A percentile compares a stretch with the other conserved stretches of the same genome.
phyloP scores from a whole-genome alignment of 768 basidiomycete genomes.

The Heimioporus sp. region DNA sequence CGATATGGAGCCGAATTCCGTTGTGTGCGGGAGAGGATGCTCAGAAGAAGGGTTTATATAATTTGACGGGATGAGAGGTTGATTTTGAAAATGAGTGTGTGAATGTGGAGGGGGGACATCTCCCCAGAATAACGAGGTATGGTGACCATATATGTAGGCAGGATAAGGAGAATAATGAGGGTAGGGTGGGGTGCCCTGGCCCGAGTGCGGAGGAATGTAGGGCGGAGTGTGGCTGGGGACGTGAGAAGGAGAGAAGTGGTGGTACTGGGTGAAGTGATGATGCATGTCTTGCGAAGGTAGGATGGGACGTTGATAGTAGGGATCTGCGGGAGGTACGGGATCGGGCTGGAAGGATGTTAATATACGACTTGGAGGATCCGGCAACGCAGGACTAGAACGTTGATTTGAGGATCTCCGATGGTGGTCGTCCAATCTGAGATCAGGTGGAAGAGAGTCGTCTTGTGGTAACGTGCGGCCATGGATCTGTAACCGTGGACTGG shows the following conservation, averaged over 20 bases:
- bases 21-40: conserved; percentile 5
- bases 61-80: conserved; percentile 8
- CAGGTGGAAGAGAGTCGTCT: conserved; percentile 31
- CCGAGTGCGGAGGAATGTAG: conserved; percentile 22
- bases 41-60: conserved; percentile 14
- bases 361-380: conserved; percentile 14
- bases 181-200: conserved; percentile 35
- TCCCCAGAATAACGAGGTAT: conserved; percentile 40
- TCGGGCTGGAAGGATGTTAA: conserved; percentile 15
- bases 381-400: conserved; percentile 18
- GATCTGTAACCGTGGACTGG: conserved; percentile 44
- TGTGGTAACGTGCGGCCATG: conserved; percentile 42
- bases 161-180: conserved; percentile 35
- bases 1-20: conserved; percentile 16
- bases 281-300: conserved; percentile 16
- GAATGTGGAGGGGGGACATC: conserved; percentile 14
- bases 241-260: conserved; percentile 14
- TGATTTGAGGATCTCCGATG: conserved; percentile 11
- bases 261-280: conserved; percentile 14
- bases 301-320: conserved; percentile 17
- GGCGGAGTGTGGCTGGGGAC: conserved; percentile 26
- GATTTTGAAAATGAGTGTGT: conserved; percentile 18
- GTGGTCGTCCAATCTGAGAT: conserved; percentile 24
- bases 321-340: conserved; percentile 7
- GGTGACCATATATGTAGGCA: conserved; percentile 31